A percentile compares a stretch with the other conserved stretches of the same genome.
Evolutionary conservation across 495 filamentous ascomycete species (phyloP).

Genomic region (Articulospora tetracladia): DNA sequence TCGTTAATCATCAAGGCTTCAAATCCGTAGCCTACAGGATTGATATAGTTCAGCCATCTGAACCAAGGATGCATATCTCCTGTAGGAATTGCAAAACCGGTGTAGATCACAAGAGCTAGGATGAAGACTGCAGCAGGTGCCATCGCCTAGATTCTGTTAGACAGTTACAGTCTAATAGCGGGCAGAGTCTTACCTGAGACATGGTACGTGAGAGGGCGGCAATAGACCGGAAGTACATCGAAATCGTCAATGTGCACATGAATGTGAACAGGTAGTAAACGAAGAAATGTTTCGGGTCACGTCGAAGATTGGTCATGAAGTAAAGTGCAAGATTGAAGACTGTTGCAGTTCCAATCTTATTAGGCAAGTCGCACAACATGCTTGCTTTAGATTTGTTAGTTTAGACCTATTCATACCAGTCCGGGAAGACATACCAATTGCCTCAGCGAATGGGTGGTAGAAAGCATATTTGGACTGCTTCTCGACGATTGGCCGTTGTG

Average conservation of each 20-base stretch:
- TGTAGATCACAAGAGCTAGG: constrained; percentile 79
- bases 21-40: constrained; percentile 84
- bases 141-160: constrained; percentile 49
- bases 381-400: constrained; percentile 46
- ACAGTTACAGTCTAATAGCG: not conserved
- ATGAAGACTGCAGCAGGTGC: constrained; percentile 80
- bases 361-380: constrained; percentile 79
- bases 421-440: constrained; percentile 39
- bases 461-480: constrained; percentile 89
- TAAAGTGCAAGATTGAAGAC: constrained; percentile 71
- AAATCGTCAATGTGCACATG: constrained; percentile 65
- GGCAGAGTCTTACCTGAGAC: constrained; percentile 42
- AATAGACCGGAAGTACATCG: constrained; percentile 78
- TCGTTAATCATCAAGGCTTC: constrained; percentile 91
- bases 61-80: constrained; percentile 72
- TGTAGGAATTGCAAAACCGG: constrained; percentile 80
- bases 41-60: constrained; percentile 82
- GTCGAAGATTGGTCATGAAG: constrained; percentile 79
- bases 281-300: constrained; percentile 79
- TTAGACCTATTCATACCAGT: not conserved
- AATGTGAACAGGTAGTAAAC: constrained; percentile 72
- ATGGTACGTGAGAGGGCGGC: constrained; percentile 75
- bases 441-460: constrained; percentile 87
- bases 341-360: constrained; percentile 36
- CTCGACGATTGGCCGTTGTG: constrained; percentile 87